Base-by-base conservation (phyloP, 208 protist genomes). In the Vickermania ingenoplastis region DNA sequence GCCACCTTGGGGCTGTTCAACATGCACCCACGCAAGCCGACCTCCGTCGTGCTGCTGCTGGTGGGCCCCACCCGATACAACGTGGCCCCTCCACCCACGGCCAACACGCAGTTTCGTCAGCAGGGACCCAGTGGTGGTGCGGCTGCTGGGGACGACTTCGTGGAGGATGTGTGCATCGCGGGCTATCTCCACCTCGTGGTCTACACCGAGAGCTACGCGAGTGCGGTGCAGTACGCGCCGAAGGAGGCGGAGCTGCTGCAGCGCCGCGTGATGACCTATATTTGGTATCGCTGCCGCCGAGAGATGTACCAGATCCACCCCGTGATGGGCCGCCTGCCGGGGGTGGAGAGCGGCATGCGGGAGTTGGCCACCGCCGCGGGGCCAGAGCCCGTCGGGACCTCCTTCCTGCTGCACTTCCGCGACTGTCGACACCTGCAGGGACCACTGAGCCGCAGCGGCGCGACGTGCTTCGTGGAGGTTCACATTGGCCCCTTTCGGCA, bases 221-320 rank as follows among this genome's bases (percentile, higher is more conserved):
- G 69, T 41, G 71, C 73, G 24, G 31, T 67, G 41, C 60, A 53
- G 31, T 59, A 79, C 57, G 65, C 60, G 24, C 59, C 66, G 2
- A n/a, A 1, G 29, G 45, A 73, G 59, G 77, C 86, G 63, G 63
- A 69, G 41, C 26, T 56, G 24, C 54, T 78, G 31, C 83, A 83
- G 23, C 53, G 69, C 27, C 87, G 87, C 56, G 71, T 94, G 51
- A 65, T 65, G 63, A 75, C 77, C 56, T 91, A 77, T 59, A 59
- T 94, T 41, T 91, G 83, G 84, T 75, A 62, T 58, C 78, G 88
- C 68, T 71, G 86, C 30, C 81, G 83, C 30, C 83, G 89, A 66
- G 81, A 91, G 45, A 71, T 94, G 31, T 83, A 94, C 59, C 72
- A 77, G 24, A 61, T 94, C 2, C 83, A 94, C 53, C 65, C 74